These are phyloP conservation scores for Aristolochia californica DNA, from an alignment of 164 flowering plant genomes.

Conservation along the genomic window DNA sequence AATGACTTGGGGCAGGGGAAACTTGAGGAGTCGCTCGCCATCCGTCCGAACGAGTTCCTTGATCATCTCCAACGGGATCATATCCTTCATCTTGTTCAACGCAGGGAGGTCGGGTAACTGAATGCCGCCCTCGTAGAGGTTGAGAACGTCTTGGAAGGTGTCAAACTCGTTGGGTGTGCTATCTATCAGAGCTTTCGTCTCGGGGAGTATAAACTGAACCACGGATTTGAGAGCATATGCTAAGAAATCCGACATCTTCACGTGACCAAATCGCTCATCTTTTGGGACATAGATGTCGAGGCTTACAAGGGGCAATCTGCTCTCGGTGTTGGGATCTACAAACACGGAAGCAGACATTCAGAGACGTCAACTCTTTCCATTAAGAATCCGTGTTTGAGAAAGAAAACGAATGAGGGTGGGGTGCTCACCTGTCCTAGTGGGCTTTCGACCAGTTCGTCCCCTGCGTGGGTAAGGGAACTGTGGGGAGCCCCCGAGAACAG, in stretches of 20 bases:
- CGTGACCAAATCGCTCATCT: slow-evolving; percentile 66
- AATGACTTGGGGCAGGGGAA: slow-evolving; percentile 76
- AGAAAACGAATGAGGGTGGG: too few species aligned
- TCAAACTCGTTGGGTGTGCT: slow-evolving; percentile 72
- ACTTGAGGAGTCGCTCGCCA: slow-evolving; percentile 52
- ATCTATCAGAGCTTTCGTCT: slow-evolving; percentile 37
- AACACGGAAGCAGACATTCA: too few species aligned
- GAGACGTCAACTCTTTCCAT: too few species aligned
- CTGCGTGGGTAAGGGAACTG: slow-evolving; percentile 75
- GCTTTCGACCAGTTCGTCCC: slow-evolving; percentile 67
- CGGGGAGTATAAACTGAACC: slow-evolving; percentile 53
- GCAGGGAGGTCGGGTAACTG: slow-evolving; percentile 27
- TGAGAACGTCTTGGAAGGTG: slow-evolving; percentile 47
- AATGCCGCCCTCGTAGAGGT: slow-evolving; percentile 60
- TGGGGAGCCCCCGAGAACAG: slow-evolving; percentile 60
- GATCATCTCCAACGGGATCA: slow-evolving; percentile 60
- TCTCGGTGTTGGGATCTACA: slow-evolving; percentile 61
- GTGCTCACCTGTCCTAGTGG: slow-evolving; percentile 42
- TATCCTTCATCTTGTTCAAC: slow-evolving; percentile 20
- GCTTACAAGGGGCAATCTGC: slow-evolving; percentile 49
- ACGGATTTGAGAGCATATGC: slow-evolving; percentile 64
- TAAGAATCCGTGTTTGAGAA: too few species aligned
- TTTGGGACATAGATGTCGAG: slow-evolving; percentile 80
- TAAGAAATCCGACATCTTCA: slow-evolving; percentile 79
- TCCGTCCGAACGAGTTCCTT: slow-evolving; percentile 61